These are phyloP conservation scores for button mushroom (Agaricus bisporus) DNA, from an alignment of 768 basidiomycete species.

Conservation along the genomic window DNA sequence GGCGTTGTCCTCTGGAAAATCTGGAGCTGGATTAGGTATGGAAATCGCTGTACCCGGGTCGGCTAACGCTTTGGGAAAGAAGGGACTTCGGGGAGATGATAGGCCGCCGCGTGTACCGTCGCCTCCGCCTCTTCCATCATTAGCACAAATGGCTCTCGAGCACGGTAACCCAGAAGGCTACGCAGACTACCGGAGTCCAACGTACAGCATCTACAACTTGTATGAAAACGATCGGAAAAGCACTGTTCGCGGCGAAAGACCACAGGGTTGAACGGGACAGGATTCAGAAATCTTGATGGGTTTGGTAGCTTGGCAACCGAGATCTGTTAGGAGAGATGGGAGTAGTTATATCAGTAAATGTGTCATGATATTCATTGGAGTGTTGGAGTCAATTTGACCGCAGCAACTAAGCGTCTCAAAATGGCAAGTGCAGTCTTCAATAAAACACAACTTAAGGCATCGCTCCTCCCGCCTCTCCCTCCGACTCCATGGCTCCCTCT, in stretches of 20 bases:
- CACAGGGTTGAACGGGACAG: neutral
- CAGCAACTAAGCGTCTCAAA: conserved; percentile 3
- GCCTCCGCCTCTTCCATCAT: conserved; percentile 65
- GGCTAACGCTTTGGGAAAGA: neutral
- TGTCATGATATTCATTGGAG: neutral
- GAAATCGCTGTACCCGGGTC: neutral
- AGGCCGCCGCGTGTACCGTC: conserved; percentile 77
- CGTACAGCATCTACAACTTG: conserved; percentile 76
- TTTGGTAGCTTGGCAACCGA: neutral
- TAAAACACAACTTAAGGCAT: neutral
- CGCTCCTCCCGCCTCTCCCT: neutral
- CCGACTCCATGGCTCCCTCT: conserved; percentile 4
- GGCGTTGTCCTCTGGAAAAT: neutral
- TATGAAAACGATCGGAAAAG: conserved; percentile 64
- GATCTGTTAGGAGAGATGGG: neutral
- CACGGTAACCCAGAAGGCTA: conserved; percentile 57
- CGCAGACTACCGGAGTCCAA: conserved; percentile 69
- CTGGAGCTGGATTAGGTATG: neutral
- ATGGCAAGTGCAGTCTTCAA: neutral
- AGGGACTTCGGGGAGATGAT: conserved; percentile 29
- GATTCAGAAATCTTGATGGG: no score
- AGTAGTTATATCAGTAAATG: neutral
- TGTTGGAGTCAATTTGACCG: neutral
- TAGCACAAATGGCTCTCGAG: conserved; percentile 72
- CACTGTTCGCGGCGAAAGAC: conserved; percentile 11